Percentiles rank a stretch among this genome's conserved stretches.
phyloP scores from a whole-genome alignment of 83 land plant species.

The Isoetes engelmannii region DNA sequence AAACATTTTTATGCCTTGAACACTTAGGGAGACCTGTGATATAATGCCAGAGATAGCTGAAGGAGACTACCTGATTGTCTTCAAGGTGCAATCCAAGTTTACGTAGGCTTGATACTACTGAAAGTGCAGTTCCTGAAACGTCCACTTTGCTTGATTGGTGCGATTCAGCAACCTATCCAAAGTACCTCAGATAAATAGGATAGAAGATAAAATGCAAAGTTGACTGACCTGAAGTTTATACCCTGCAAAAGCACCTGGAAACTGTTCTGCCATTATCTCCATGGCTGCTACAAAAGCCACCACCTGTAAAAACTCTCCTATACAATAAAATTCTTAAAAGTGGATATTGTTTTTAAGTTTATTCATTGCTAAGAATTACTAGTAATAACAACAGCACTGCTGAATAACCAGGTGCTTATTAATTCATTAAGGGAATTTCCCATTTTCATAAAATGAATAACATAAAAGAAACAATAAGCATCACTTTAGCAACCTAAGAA shows the following conservation, averaged over 20 bases:
- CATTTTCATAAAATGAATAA: too few species aligned
- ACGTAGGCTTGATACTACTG: slow-evolving; percentile 68
- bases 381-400: too few species aligned
- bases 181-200: neutral
- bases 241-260: slow-evolving; percentile 92
- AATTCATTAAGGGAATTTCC: too few species aligned
- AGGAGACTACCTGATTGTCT: slow-evolving; percentile 45
- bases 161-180: slow-evolving; percentile 74
- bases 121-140: slow-evolving; percentile 90
- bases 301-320: slow-evolving; percentile 44
- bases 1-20: neutral
- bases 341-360: too few species aligned
- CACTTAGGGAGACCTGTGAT: slow-evolving; percentile 1
- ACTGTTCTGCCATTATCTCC: slow-evolving; percentile 90
- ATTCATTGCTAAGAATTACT: too few species aligned
- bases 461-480: too few species aligned
- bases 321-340: too few species aligned
- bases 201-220: neutral
- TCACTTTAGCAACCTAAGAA: too few species aligned
- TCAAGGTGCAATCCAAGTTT: slow-evolving; percentile 67
- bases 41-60: neutral
- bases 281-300: slow-evolving; percentile 95
- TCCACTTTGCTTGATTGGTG: slow-evolving; percentile 88
- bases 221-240: slow-evolving; percentile 58
- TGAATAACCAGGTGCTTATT: too few species aligned